A percentile compares a stretch with the other conserved stretches of the same genome.
Evolutionary conservation across 1,284 basidiomycete genomes (phyloP).

Genomic region (Hymenochaete sp.): DNA sequence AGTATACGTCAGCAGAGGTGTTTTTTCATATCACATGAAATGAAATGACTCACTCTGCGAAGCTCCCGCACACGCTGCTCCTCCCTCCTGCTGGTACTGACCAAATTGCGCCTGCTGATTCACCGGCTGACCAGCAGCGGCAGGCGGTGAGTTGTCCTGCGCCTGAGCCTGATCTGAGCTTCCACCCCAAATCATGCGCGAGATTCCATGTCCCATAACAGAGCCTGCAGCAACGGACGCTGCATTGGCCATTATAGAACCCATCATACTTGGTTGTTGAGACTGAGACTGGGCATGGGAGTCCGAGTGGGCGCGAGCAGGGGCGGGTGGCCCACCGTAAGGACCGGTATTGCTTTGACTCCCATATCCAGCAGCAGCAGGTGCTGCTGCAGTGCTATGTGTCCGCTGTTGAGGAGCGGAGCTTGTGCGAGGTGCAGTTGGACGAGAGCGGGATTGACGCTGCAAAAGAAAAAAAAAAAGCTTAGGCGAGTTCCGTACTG

Average conservation of each 20-base stretch:
- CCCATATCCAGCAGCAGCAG: slow-evolving; percentile 16
- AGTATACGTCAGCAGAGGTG: too few species aligned
- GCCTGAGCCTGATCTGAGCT: too few species aligned
- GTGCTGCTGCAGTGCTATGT: slow-evolving; percentile 32
- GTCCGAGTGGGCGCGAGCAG: slow-evolving; percentile 34
- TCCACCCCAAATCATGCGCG: slow-evolving; percentile 74
- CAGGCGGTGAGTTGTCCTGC: slow-evolving; percentile 33
- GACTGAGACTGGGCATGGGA: slow-evolving; percentile 31
- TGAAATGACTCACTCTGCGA: slow-evolving; percentile 49
- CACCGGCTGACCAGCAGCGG: slow-evolving; percentile 34
- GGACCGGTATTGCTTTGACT: too few species aligned
- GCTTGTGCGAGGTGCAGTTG: slow-evolving; percentile 39
- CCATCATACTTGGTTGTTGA: slow-evolving; percentile 56
- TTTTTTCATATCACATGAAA: too few species aligned
- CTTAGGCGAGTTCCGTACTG: neutral
- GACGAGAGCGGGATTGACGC: slow-evolving; percentile 49
- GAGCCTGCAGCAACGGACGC: slow-evolving; percentile 82
- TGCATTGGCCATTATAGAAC: slow-evolving; percentile 83
- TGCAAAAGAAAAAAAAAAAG: slow-evolving; percentile 21
- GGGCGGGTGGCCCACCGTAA: slow-evolving; percentile 31
- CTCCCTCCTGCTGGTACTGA: too few species aligned
- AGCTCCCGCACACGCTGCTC: too few species aligned
- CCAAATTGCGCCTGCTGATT: too few species aligned
- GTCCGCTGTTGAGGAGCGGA: slow-evolving; percentile 33
- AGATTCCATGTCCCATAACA: slow-evolving; percentile 76